Evolutionary conservation across 2,329 filamentous ascomycete species (phyloP).

Genomic region (Venturia aucupariae): DNA sequence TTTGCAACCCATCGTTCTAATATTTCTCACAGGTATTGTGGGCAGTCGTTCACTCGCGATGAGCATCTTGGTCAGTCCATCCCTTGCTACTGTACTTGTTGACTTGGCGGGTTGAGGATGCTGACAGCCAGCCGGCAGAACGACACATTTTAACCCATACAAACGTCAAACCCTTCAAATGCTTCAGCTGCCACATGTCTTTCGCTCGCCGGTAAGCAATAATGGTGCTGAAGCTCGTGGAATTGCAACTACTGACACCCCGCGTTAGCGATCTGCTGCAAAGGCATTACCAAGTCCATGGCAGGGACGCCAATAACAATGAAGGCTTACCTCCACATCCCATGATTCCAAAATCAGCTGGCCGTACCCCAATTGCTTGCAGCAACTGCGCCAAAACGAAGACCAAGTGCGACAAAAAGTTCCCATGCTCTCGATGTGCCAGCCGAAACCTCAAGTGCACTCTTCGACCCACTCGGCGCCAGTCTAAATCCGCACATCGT

Average conservation of each 20-base stretch:
- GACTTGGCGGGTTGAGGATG: conserved; percentile 20
- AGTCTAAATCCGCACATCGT: conserved; percentile 32
- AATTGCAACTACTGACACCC: not conserved
- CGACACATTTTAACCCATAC: conserved; percentile 44
- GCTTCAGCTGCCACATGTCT: conserved; percentile 46
- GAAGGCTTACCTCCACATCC: conserved; percentile 38
- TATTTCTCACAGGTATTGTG: conserved; percentile 31
- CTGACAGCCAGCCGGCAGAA: conserved; percentile 5
- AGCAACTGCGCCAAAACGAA: conserved; percentile 46
- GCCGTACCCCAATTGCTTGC: conserved; percentile 43
- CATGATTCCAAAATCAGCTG: conserved; percentile 43
- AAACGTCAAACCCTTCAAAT: conserved; percentile 48
- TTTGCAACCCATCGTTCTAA: not conserved
- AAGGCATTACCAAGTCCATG: conserved; percentile 44
- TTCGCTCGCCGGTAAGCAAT: conserved; percentile 40
- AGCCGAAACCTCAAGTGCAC: conserved; percentile 39
- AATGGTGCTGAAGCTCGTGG: not conserved
- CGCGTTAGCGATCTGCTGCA: conserved; percentile 39
- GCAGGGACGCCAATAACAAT: conserved; percentile 40
- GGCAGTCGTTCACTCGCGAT: conserved; percentile 43
- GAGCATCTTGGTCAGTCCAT: conserved; percentile 35
- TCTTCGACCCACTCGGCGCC: conserved; percentile 38
- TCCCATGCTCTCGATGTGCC: conserved; percentile 44
- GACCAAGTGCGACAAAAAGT: conserved; percentile 47
- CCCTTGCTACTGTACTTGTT: not conserved